Evolutionary conservation across 176 grass and related monocot species (phyloP), one percentile per base, ranked within the genome.

Genomic region (Canna indica): DNA sequence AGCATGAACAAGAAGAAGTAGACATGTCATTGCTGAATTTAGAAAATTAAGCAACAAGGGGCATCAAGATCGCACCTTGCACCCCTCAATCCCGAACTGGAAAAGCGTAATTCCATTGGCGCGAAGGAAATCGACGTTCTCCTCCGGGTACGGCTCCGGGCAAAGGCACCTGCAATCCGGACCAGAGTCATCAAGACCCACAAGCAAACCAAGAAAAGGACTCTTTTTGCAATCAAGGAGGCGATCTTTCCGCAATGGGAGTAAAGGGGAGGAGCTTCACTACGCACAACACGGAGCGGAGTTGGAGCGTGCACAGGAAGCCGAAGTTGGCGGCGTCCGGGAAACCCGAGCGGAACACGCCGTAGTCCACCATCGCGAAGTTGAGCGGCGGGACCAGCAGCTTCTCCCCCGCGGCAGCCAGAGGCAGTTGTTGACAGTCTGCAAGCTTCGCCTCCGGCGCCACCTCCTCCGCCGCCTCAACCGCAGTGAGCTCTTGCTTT

Each of bases 301-400:
- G 87, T 28, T 46, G 71, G 42, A 95, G 87, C 44, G 85, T 64
- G 16, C 85, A 57, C 32, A 95, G 75, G 82, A 91, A 95, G 6
- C 78, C 63, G 71, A 88, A 84, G 68, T 95, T 95, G 82, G 78
- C 77, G 57, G 73, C 71, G 59, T 83, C 87, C 3, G 91, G 91
- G 65, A 87, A 95, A 0, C 91, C 91, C 38, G 91, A 95, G 70
- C 91, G 87, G 78, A 83, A 95, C 1, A 95, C 77, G 32, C 87
- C 87, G 70, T 87, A 84, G 70, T 95, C 87, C 18, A 91, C 88
- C 88, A 91, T 91, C 64, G 88, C 72, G 73, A 91, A 91, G 83
- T 91, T 91, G 64, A 91, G 79, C 77, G 88, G 88, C 44, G 88
- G 88, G 5, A 88, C 85, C 67, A 95, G 76, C 73, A 61, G 68